Evolutionary conservation across 306 rosid species (phyloP).

Genomic region (Trifolium fragiferum): DNA sequence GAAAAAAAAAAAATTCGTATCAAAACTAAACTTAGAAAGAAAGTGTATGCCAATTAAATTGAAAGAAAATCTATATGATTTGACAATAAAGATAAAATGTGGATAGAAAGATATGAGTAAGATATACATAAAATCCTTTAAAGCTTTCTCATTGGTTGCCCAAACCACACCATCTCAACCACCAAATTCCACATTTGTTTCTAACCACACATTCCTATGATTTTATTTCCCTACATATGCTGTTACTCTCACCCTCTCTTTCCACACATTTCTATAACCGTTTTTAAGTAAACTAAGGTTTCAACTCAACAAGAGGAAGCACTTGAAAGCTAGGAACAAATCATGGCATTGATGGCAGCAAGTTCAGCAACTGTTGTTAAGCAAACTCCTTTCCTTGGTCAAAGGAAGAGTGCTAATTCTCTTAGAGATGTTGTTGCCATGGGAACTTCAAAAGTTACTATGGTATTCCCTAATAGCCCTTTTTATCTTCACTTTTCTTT

Average conservation of each 20-base stretch:
- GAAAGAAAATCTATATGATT: neutral
- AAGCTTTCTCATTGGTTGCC: constrained; percentile 66
- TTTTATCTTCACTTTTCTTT: neutral
- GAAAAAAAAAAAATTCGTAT: too few relatives aligned
- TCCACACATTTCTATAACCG: constrained; percentile 35
- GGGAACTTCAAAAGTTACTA: constrained; percentile 78
- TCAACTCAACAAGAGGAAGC: constrained; percentile 21
- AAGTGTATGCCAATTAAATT: neutral
- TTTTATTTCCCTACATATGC: constrained; percentile 42
- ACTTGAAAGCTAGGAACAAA: constrained; percentile 36
- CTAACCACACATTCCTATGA: constrained; percentile 38
- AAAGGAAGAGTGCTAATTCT: constrained; percentile 56
- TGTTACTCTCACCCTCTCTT: constrained; percentile 19
- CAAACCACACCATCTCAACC: constrained; percentile 56
- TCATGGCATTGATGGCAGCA: constrained; percentile 76
- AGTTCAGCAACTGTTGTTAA: constrained; percentile 71
- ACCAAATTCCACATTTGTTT: constrained; percentile 36
- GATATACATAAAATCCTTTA: constrained; percentile 67
- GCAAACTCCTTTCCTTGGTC: constrained; percentile 79
- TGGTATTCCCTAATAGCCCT: constrained; percentile 50
- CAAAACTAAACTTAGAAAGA: neutral
- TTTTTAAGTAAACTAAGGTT: constrained; percentile 5
- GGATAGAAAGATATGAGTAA: constrained; percentile 70
- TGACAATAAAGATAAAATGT: constrained; percentile 58
- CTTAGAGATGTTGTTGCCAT: constrained; percentile 74